Evolutionary conservation across 2,329 filamentous ascomycete species (phyloP), one percentile per base, ranked within the genome.

Genomic region (Scytalidium sp.): DNA sequence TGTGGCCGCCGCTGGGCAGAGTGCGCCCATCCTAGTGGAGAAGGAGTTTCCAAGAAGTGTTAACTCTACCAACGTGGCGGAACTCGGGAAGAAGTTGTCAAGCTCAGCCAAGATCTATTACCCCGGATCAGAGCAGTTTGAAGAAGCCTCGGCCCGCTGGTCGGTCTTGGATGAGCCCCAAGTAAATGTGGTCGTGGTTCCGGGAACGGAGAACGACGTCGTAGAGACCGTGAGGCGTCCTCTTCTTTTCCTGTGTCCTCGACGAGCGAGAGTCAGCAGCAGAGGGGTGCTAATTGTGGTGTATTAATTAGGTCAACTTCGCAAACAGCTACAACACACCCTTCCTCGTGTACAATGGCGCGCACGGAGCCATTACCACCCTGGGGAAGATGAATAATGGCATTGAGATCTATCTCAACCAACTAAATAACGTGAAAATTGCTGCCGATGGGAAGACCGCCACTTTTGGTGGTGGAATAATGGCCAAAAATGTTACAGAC

Each of bases 331-430:
- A 70, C 32, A 56, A 67, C 2, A 50, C 79, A 2, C 75, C 78
- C 0, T 80, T 83, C 53, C 70, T 83, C 2, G 72, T 77, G 1
- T 74, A 69, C 59, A 79, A 76, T 57, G 75, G 76, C 13, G 71
- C 67, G 2, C 80, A 83, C 50, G 80, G 78, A 3, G 66, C 74
- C 25, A 54, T 50, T 43, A 50, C 19, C 10, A 48, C 51, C 21
- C 50, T 57, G 3, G 51, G 51, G 3, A 32, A 49, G 4, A 50
- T 54, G 47, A 47, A 20, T 11, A 8, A 43, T 40, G 64, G 19
- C 32, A 51, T 53, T 41, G 47, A 52, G 19, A 59, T 49, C 22
- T 27, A 46, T 19, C 41, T 53, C 19, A 46, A 42, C 10, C 25
- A 52, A 22, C 46, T 70, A 20, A 61, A 60, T 41, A 46, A 57